Evolutionary conservation across 768 basidiomycete genomes (phyloP).

Genomic region (Mycena vulgaris): DNA sequence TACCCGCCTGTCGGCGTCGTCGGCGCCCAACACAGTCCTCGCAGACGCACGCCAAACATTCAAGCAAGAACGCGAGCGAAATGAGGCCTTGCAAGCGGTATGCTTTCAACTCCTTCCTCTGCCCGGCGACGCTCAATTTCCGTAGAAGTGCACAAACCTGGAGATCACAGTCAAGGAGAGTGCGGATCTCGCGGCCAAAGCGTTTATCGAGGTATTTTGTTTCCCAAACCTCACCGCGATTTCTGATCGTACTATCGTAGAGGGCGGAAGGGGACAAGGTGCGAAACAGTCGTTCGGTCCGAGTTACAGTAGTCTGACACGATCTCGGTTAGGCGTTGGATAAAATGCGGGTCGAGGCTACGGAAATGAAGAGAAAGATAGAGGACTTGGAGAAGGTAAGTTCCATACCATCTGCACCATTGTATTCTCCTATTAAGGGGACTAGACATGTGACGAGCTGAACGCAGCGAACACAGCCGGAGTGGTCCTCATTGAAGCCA

Average conservation of each 20-base stretch:
- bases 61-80: neutral
- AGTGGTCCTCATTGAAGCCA: neutral
- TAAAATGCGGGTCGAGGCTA: neutral
- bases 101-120: too few relatives aligned
- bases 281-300: too few relatives aligned
- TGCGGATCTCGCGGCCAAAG: slow-evolving; percentile 3
- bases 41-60: neutral
- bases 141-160: slow-evolving; percentile 6
- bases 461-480: neutral
- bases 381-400: neutral
- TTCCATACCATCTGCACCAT: neutral
- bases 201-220: slow-evolving; percentile 16
- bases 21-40: neutral
- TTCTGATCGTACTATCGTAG: neutral
- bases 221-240: neutral
- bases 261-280: slow-evolving; percentile 15
- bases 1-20: neutral
- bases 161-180: neutral
- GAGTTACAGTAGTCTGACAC: neutral
- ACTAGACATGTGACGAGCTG: neutral
- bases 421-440: neutral
- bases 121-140: neutral
- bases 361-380: neutral
- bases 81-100: neutral
- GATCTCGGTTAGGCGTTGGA: neutral